phyloP scores from a whole-genome alignment of 1,284 basidiomycete species.

The Ustilago cynodontis region DNA sequence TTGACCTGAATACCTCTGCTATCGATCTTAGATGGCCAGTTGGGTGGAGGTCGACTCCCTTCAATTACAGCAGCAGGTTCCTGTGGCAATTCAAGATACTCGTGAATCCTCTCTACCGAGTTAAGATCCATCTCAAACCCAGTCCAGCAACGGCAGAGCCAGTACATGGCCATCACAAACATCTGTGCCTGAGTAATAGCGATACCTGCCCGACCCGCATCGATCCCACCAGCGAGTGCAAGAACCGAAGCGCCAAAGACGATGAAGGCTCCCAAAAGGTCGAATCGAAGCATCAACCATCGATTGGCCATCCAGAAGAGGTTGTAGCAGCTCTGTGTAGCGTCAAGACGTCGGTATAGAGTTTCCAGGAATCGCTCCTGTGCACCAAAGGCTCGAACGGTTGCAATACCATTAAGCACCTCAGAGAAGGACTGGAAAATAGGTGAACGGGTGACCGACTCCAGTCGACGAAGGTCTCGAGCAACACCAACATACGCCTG shows the following conservation, averaged over 20 bases:
- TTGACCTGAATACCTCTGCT: constrained; percentile 70
- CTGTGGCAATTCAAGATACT: constrained; percentile 70
- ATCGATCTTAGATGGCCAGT: constrained; percentile 72
- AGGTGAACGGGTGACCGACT: constrained; percentile 67
- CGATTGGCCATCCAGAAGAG: constrained; percentile 60
- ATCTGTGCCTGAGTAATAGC: constrained; percentile 49
- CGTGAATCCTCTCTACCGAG: constrained; percentile 72
- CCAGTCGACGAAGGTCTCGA: constrained; percentile 71
- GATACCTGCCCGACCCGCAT: constrained; percentile 52
- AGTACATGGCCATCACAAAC: constrained; percentile 71
- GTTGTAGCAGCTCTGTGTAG: constrained; percentile 70
- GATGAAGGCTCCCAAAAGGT: constrained; percentile 72
- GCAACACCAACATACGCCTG: constrained; percentile 72
- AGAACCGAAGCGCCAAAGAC: constrained; percentile 72
- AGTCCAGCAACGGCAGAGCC: constrained; percentile 57
- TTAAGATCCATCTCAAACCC: constrained; percentile 72
- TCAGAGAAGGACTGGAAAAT: constrained; percentile 70
- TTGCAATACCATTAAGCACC: constrained; percentile 71
- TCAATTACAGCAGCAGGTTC: constrained; percentile 71
- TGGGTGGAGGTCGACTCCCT: constrained; percentile 68
- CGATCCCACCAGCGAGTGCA: constrained; percentile 65
- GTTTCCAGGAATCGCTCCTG: constrained; percentile 72
- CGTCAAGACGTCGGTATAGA: constrained; percentile 72
- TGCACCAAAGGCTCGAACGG: constrained; percentile 74
- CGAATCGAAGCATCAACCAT: constrained; percentile 63